Evolutionary conservation across 2,329 filamentous ascomycete genomes (phyloP).

Genomic region (Aspergillus pseudotamarii): DNA sequence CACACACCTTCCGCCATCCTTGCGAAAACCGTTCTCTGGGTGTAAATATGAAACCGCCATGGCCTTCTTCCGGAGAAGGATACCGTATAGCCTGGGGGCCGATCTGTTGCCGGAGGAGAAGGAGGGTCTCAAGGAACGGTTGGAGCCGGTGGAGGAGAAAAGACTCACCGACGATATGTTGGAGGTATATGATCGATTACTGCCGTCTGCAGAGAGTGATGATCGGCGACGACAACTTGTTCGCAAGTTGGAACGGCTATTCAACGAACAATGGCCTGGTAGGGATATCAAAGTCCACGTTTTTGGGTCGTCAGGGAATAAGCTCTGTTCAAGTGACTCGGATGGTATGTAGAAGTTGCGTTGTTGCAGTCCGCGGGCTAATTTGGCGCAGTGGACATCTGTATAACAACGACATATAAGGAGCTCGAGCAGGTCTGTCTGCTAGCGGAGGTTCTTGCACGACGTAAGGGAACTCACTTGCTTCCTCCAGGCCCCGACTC

Average conservation of each 20-base stretch:
- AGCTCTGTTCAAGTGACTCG: constrained; percentile 91
- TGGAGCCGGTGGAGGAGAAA: constrained; percentile 72
- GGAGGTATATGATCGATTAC: constrained; percentile 79
- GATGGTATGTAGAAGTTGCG: constrained; percentile 67
- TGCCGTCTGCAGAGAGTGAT: constrained; percentile 80
- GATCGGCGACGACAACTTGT: constrained; percentile 74
- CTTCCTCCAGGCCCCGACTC: not conserved
- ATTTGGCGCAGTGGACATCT: constrained; percentile 78
- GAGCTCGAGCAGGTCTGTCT: constrained; percentile 87
- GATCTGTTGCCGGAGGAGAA: constrained; percentile 73
- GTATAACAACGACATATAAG: constrained; percentile 89
- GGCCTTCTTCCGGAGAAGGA: constrained; percentile 78
- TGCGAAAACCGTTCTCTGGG: constrained; percentile 66
- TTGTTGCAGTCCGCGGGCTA: constrained; percentile 20
- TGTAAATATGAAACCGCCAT: constrained; percentile 91
- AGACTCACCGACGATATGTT: constrained; percentile 81
- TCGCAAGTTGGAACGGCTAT: constrained; percentile 81
- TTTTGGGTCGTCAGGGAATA: constrained; percentile 97
- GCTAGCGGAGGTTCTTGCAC: constrained; percentile 81
- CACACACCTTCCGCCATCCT: constrained; percentile 70
- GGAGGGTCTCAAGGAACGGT: constrained; percentile 68
- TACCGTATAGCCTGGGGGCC: constrained; percentile 88
- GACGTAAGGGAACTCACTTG: constrained; percentile 62
- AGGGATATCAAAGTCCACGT: constrained; percentile 87
- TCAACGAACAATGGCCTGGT: constrained; percentile 90